phyloP scores from a whole-genome alignment of 2,329 filamentous ascomycete species.

The Sordariomycetes sp. region DNA sequence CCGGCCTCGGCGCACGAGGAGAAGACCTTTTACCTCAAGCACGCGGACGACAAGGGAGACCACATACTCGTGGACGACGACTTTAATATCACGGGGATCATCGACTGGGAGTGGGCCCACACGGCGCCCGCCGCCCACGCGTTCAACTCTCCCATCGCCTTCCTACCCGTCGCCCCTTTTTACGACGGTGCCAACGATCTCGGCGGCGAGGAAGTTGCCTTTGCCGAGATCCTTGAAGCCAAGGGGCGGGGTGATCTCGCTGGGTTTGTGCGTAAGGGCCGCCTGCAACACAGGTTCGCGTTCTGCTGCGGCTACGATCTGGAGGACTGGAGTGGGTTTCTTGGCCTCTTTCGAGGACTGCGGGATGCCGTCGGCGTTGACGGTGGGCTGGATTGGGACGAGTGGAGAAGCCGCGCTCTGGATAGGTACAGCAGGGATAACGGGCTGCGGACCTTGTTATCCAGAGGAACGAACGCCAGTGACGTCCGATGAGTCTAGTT shows the following conservation, averaged over 20 bases:
- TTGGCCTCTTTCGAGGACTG: constrained; percentile 27
- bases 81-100: constrained; percentile 34
- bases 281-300: constrained; percentile 24
- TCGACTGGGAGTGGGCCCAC: constrained; percentile 31
- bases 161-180: constrained; percentile 28
- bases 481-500: not conserved
- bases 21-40: constrained; percentile 30
- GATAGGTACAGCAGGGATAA: not conserved
- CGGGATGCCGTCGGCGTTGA: constrained; percentile 21
- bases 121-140: constrained; percentile 22
- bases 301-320: constrained; percentile 32
- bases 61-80: constrained; percentile 30
- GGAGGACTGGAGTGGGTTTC: constrained; percentile 28
- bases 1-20: constrained; percentile 12
- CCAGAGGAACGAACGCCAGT: not conserved
- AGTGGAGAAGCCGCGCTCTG: not conserved
- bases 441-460: not conserved
- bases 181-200: constrained; percentile 22
- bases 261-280: constrained; percentile 22
- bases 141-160: constrained; percentile 28
- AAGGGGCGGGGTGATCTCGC: constrained; percentile 24
- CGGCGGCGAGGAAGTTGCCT: constrained; percentile 24
- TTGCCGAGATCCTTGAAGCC: constrained; percentile 18
- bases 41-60: constrained; percentile 18
- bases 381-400: constrained; percentile 16